Percentiles rank a stretch among this genome's conserved stretches.
These are phyloP conservation scores for Leptographium lundbergii DNA, from an alignment of 2,329 filamentous ascomycete species.

Conservation along the genomic window DNA sequence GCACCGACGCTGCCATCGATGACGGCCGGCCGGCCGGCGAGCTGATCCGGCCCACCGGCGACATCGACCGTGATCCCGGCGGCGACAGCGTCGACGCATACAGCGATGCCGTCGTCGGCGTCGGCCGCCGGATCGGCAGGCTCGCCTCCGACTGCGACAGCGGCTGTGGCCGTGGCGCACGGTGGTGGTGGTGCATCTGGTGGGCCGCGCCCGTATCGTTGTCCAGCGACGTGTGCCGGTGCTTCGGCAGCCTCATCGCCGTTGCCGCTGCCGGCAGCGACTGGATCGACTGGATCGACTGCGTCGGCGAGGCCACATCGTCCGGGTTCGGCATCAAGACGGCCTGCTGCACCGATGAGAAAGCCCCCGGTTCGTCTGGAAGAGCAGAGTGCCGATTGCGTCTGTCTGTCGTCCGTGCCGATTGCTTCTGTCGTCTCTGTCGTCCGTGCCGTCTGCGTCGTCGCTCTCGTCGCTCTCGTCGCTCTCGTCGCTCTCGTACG, in stretches of 20 bases:
- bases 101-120: conserved; percentile 46
- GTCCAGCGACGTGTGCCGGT: not conserved
- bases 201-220: conserved; percentile 17
- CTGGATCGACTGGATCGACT: conserved; percentile 58
- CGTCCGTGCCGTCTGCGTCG: not conserved
- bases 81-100: conserved; percentile 57
- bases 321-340: conserved; percentile 55
- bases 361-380: too few species aligned
- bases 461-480: not conserved
- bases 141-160: conserved; percentile 39
- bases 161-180: conserved; percentile 17
- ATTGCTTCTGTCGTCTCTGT: not conserved
- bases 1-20: conserved; percentile 23
- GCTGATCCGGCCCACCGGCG: conserved; percentile 44
- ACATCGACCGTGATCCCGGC: conserved; percentile 54
- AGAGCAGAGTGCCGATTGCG: not conserved
- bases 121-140: conserved; percentile 37
- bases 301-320: conserved; percentile 49
- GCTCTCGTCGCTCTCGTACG: not conserved
- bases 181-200: conserved; percentile 14
- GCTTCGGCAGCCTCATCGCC: conserved; percentile 44
- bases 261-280: conserved; percentile 56
- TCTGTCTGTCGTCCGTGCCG: not conserved
- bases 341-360: not conserved
- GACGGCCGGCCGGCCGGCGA: conserved; percentile 43